These are phyloP conservation scores for Penicillium salamii DNA, from an alignment of 495 filamentous ascomycete species.

Conservation along the genomic window DNA sequence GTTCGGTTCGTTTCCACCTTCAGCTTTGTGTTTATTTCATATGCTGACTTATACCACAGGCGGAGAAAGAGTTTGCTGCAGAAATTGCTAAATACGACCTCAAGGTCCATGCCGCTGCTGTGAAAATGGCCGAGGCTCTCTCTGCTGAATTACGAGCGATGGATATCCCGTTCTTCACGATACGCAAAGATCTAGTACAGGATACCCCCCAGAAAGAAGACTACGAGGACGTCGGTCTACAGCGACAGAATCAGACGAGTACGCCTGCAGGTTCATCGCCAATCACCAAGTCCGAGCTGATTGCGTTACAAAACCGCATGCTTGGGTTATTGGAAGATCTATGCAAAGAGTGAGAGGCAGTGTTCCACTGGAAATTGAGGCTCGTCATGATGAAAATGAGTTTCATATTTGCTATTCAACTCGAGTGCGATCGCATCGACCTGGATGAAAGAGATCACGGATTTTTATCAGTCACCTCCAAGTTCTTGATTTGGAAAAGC, in stretches of 20 bases:
- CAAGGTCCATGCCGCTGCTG: conserved; percentile 59
- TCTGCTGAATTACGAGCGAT: conserved; percentile 51
- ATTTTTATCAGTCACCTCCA: conserved; percentile 5
- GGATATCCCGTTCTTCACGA: conserved; percentile 66
- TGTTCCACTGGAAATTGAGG: too few species aligned
- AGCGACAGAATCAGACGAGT: conserved; percentile 1
- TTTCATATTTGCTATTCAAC: too few species aligned
- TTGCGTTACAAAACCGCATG: conserved; percentile 55
- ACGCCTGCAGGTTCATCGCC: background rate
- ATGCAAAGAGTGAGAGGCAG: conserved; percentile 48
- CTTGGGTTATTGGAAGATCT: conserved; percentile 61
- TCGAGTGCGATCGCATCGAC: too few species aligned
- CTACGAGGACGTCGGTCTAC: conserved; percentile 3
- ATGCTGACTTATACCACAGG: conserved; percentile 15
- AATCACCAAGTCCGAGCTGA: conserved; percentile 45
- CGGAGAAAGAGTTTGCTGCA: conserved; percentile 44
- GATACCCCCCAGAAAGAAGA: background rate
- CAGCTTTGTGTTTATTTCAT: background rate
- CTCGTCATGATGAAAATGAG: too few species aligned
- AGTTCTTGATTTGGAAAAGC: conserved; percentile 4
- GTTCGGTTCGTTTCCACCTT: conserved; percentile 28
- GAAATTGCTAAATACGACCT: conserved; percentile 58
- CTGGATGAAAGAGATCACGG: background rate
- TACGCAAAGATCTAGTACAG: conserved; percentile 40
- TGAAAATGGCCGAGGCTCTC: conserved; percentile 58